Evolutionary conservation across 164 flowering plant genomes (phyloP).

Genomic region (Taxillus chinensis): DNA sequence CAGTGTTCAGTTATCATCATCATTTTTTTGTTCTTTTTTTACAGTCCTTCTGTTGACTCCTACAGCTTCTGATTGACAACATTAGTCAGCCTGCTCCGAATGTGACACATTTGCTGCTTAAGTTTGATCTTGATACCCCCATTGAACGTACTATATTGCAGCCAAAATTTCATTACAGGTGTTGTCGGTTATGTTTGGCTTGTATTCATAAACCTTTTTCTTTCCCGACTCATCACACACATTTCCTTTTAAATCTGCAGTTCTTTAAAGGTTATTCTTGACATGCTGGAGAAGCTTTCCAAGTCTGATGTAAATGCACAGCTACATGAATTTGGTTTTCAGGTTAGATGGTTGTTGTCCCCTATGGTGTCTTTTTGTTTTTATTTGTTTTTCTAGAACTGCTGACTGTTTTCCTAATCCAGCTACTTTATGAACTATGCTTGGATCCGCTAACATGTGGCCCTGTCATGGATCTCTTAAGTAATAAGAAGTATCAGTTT

Average conservation of each 20-base stretch:
- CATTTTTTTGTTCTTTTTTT: background rate
- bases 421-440: conserved; percentile 88
- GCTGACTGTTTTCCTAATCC: conserved; percentile 19
- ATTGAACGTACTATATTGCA: conserved; percentile 75
- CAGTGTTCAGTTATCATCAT: background rate
- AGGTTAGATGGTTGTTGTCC: conserved; percentile 38
- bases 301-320: conserved; percentile 77
- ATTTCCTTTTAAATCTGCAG: conserved; percentile 27
- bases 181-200: conserved; percentile 4
- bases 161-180: conserved; percentile 98
- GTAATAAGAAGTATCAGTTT: conserved; percentile 69
- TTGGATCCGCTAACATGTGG: conserved; percentile 80
- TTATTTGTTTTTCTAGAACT: background rate
- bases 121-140: conserved; percentile 74
- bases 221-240: background rate
- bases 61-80: conserved; percentile 90
- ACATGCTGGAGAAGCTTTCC: conserved; percentile 68
- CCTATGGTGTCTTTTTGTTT: background rate
- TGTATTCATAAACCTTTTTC: background rate
- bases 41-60: conserved; percentile 2
- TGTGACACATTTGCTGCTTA: conserved; percentile 80
- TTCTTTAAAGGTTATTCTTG: conserved; percentile 93
- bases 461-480: conserved; percentile 71
- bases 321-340: conserved; percentile 88
- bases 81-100: conserved; percentile 88